A percentile compares a stretch with the other conserved stretches of the same genome.
Conservation (phyloP, 192 early-diverging fungal species). For the Entomortierella lignicola region DNA sequence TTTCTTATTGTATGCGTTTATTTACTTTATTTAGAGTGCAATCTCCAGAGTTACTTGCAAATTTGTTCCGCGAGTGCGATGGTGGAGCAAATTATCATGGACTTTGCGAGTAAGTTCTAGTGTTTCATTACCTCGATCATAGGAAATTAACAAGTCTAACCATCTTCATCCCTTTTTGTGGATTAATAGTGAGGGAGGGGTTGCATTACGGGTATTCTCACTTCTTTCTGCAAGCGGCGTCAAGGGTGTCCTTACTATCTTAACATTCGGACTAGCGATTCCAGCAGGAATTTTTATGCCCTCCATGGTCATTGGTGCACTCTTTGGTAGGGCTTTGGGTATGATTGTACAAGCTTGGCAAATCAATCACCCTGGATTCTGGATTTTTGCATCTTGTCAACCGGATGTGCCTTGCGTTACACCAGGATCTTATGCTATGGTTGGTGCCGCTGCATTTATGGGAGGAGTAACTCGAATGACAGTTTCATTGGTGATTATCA, state of each 20-base stretch:
- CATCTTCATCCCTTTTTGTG: background rate
- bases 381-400: constrained; percentile 72
- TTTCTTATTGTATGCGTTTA: background rate
- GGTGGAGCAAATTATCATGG: constrained; percentile 60
- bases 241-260: constrained; percentile 71
- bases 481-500: constrained; percentile 93
- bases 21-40: constrained; percentile 68
- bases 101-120: constrained; percentile 64
- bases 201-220: constrained; percentile 58
- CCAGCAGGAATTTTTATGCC: constrained; percentile 89
- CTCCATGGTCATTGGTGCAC: constrained; percentile 89
- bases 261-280: constrained; percentile 81
- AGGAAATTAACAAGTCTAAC: no score
- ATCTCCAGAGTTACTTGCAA: constrained; percentile 85
- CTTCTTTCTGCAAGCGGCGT: constrained; percentile 71
- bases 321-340: constrained; percentile 93
- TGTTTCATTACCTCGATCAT: no score
- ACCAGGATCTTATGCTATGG: constrained; percentile 84
- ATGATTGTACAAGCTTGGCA: constrained; percentile 86
- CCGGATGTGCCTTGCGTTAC: constrained; percentile 88
- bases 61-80: constrained; percentile 91
- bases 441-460: constrained; percentile 86
- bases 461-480: constrained; percentile 92
- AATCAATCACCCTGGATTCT: constrained; percentile 66
- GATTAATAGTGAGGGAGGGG: constrained; percentile 42